A percentile compares a stretch with the other conserved stretches of the same genome.
These are phyloP conservation scores for Lycium ferocissimum DNA, from an alignment of 257 asterid species.

Conservation along the genomic window DNA sequence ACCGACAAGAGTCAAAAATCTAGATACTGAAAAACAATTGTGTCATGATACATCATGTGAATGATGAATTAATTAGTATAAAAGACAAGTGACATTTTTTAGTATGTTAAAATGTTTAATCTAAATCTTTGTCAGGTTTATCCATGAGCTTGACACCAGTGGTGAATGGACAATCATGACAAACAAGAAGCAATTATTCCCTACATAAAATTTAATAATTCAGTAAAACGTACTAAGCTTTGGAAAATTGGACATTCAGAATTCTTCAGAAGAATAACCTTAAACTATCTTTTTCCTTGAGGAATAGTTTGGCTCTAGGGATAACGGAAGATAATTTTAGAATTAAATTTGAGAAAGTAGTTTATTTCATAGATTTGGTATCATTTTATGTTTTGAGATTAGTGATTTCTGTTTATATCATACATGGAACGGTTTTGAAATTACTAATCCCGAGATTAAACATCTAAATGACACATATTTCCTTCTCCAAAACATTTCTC, in stretches of 20 bases:
- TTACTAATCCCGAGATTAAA: not conserved
- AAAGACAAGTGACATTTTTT: not conserved
- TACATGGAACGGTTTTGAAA: too few species aligned
- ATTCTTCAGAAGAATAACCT: not conserved
- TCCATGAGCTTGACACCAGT: not conserved
- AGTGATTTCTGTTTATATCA: not conserved
- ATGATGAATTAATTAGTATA: not conserved
- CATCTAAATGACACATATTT: not conserved
- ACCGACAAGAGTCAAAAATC: not conserved
- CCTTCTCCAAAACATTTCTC: not conserved
- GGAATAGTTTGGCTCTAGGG: not conserved
- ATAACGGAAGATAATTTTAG: not conserved
- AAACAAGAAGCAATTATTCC: not conserved
- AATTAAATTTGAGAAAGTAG: not conserved
- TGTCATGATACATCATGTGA: constrained; percentile 24
- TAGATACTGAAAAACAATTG: not conserved
- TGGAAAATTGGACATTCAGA: not conserved
- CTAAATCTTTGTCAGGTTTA: not conserved
- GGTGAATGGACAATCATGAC: not conserved
- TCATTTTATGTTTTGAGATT: not conserved
- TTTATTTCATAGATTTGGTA: not conserved
- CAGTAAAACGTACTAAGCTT: not conserved
- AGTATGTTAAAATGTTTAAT: not conserved
- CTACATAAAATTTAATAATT: not conserved
- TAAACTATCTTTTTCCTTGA: not conserved